These are phyloP conservation scores for Emericellopsis atlantica DNA, from an alignment of 2,329 filamentous ascomycete species.

Conservation along the genomic window DNA sequence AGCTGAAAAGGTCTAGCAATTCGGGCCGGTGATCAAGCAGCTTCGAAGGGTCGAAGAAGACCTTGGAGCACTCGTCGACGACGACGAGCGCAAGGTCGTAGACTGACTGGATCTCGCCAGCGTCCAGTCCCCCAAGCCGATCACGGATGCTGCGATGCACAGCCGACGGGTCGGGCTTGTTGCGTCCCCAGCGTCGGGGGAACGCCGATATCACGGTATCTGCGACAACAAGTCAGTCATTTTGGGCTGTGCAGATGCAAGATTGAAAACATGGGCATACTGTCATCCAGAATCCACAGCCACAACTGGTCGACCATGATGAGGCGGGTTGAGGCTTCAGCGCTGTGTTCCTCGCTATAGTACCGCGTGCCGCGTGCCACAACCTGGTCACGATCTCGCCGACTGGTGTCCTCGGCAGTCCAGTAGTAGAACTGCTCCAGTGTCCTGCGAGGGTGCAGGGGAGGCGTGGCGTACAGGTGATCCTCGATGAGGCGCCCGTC, in stretches of 20 bases:
- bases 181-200: conserved; percentile 22
- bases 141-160: conserved; percentile 20
- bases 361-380: conserved; percentile 12
- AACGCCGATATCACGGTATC: conserved; percentile 25
- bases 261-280: not conserved
- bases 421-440: conserved; percentile 23
- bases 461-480: conserved; percentile 11
- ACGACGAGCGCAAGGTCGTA: conserved; percentile 7
- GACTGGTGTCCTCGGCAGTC: conserved; percentile 18
- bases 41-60: conserved; percentile 7
- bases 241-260: not conserved
- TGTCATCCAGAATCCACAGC: conserved; percentile 8
- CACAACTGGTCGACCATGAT: conserved; percentile 9
- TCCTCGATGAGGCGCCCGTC: conserved; percentile 8
- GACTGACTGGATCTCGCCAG: conserved; percentile 5
- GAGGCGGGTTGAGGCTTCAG: conserved; percentile 5
- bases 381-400: conserved; percentile 15
- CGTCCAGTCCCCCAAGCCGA: conserved; percentile 15
- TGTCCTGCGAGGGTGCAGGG: conserved; percentile 18
- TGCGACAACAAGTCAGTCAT: conserved; percentile 8
- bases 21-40: conserved; percentile 7
- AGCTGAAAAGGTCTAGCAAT: conserved; percentile 7
- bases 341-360: conserved; percentile 3
- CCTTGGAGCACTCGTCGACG: conserved; percentile 8
- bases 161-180: conserved; percentile 20